Evolutionary conservation across 768 basidiomycete genomes (phyloP).

Genomic region (Suillus luteus): DNA sequence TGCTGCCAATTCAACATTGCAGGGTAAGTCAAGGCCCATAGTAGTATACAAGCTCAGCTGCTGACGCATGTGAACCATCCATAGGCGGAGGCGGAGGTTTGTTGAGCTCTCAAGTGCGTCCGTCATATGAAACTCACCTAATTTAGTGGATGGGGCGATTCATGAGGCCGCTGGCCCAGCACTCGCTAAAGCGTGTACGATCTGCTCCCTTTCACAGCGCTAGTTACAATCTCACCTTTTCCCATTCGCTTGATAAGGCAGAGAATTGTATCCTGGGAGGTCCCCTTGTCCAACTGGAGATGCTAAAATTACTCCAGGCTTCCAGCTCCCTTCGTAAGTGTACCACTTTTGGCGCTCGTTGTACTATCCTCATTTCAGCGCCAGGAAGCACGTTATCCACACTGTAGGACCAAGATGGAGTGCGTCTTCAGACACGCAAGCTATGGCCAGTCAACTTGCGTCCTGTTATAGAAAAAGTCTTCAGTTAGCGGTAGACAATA

Average conservation of each 20-base stretch:
- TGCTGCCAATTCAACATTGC: slow-evolving; percentile 72
- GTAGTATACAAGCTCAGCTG: slow-evolving; percentile 11
- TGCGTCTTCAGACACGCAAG: slow-evolving; percentile 39
- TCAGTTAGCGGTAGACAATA: slow-evolving; percentile 58
- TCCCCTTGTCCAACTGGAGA: slow-evolving; percentile 63
- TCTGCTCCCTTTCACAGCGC: background rate
- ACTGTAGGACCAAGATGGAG: slow-evolving; percentile 77
- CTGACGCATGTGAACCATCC: background rate
- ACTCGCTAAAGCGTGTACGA: slow-evolving; percentile 38
- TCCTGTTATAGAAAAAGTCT: slow-evolving; percentile 73
- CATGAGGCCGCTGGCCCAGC: slow-evolving; percentile 72
- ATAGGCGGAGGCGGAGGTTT: slow-evolving; percentile 78
- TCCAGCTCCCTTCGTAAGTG: slow-evolving; percentile 74
- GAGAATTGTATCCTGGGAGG: slow-evolving; percentile 3
- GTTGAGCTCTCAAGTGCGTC: slow-evolving; percentile 21
- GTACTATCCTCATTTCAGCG: background rate
- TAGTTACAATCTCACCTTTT: background rate
- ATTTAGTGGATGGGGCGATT: slow-evolving; percentile 78
- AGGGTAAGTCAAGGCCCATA: slow-evolving; percentile 45
- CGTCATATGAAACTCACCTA: slow-evolving; percentile 8
- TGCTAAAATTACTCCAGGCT: slow-evolving; percentile 79
- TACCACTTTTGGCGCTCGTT: background rate
- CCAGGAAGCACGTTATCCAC: slow-evolving; percentile 73
- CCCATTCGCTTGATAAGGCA: background rate
- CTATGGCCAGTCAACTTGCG: slow-evolving; percentile 53